These are phyloP conservation scores for Coemansia sp. DNA, from an alignment of 192 early-diverging fungal genomes.

Conservation along the genomic window DNA sequence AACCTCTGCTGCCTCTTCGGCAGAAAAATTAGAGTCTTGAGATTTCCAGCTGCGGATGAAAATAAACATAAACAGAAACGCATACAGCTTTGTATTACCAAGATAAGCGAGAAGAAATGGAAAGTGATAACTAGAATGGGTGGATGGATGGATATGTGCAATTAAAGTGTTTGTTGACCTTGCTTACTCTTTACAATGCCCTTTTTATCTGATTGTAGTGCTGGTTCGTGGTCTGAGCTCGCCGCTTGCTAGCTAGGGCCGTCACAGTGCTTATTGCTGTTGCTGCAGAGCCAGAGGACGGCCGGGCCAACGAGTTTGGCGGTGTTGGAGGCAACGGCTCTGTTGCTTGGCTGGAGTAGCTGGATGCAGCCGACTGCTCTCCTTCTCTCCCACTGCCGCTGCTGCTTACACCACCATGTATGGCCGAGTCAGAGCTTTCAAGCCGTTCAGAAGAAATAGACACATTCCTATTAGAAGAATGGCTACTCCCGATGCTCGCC, in stretches of 20 bases:
- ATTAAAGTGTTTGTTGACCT: neutral
- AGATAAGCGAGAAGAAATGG: neutral
- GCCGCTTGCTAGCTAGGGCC: constrained; percentile 21
- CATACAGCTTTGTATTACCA: neutral
- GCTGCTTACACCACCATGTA: constrained; percentile 1
- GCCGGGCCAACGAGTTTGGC: constrained; percentile 10
- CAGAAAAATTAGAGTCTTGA: neutral
- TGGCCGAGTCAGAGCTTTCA: neutral
- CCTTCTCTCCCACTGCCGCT: constrained; percentile 8
- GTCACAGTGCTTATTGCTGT: neutral
- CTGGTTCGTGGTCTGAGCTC: constrained; percentile 43
- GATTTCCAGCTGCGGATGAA: neutral
- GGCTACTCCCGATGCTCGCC: constrained; percentile 26
- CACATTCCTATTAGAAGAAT: constrained; percentile 5
- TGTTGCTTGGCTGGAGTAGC: constrained; percentile 35
- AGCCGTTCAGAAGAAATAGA: constrained; percentile 11
- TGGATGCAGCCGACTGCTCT: constrained; percentile 29
- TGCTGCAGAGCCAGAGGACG: constrained; percentile 7
- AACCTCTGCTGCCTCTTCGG: constrained; percentile 42
- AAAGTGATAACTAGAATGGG: neutral
- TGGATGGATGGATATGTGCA: neutral
- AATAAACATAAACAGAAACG: constrained; percentile 10
- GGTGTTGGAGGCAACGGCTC: constrained; percentile 23
- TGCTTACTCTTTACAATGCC: neutral
- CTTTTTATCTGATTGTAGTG: neutral